Evolutionary conservation across 2,329 filamentous ascomycete species (phyloP), one percentile per base, ranked within the genome.

Genomic region (Uncinocarpus reesii): DNA sequence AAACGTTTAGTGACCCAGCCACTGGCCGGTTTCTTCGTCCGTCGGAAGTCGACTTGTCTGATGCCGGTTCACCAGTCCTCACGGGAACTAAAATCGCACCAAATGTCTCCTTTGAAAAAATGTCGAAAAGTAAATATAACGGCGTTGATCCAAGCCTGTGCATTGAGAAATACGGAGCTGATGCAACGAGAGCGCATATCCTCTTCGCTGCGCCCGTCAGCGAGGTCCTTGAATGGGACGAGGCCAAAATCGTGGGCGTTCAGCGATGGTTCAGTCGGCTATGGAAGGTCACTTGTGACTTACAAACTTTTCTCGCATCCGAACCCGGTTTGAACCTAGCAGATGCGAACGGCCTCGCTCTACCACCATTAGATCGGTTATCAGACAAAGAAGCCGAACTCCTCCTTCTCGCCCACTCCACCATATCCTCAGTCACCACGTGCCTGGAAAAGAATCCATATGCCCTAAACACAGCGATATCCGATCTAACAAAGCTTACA

Each of bases 41-140:
- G 0, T 75, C 80, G 13, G 86, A 94, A 62, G 73, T 94, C 11
- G 80, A 89, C 53, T 57, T 82, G 3, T 72, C 70, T 2, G 72
- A 77, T 34, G 69, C 75, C 0, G 66, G 70, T 0, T 67, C 69
- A 10, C 84, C 84, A 1, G 70, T 72, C 47, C 76, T 92, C n/a
- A 72, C 72, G 15, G 72, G 75, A 0, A 84, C 79, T 0, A 78
- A 79, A 2, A 66, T 75, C 41, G 58, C 60, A 0, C 79, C 83
- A 1, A 76, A 70, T 23, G 66, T 87, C 15, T 81, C 78, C 1
- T 94, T 77, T 57, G 87, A 94, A 63, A 95, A 95, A 62, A 95
- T 95, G 88, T 92, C 85, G 32, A 95, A 95, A 68, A 93, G 86
- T 58, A 95, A 95, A 65, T 75, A 92, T 68, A 95, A 95, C 60